phyloP scores from a whole-genome alignment of 345 rosid species.

The Microthlaspi erraticum region DNA sequence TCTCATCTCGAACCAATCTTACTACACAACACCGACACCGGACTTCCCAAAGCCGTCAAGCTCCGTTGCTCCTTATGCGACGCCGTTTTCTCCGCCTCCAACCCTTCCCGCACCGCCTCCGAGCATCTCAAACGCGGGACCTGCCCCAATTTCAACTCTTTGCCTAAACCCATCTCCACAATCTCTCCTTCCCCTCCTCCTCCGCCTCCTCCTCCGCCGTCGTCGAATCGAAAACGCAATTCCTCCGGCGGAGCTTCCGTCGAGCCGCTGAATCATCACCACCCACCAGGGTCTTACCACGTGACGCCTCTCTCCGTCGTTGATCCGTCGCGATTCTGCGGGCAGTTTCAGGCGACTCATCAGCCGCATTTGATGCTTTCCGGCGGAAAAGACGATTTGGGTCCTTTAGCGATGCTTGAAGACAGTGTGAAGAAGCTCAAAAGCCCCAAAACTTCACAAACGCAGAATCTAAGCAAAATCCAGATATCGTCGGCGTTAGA shows the following conservation, averaged over 20 bases:
- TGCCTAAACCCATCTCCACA: conserved; percentile 63
- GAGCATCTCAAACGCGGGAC: conserved; percentile 98
- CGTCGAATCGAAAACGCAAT: conserved; percentile 62
- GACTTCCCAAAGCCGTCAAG: conserved; percentile 90
- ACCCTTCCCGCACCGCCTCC: conserved; percentile 97
- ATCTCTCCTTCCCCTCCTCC: conserved; percentile 47
- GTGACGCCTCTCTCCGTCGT: conserved; percentile 71
- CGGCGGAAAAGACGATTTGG: conserved; percentile 95
- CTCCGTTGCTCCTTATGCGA: conserved; percentile 95
- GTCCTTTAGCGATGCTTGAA: conserved; percentile 92
- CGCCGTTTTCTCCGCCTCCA: conserved; percentile 97
- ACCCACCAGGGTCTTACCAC: conserved; percentile 48
- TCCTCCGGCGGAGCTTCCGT: conserved; percentile 39
- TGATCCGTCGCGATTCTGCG: conserved; percentile 68
- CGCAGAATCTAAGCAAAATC: conserved; percentile 70
- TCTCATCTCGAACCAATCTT: conserved; percentile 89
- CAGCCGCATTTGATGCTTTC: conserved; percentile 89
- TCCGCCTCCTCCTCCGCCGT: conserved; percentile 8
- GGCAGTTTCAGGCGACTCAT: conserved; percentile 43
- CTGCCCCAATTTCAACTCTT: conserved; percentile 89
- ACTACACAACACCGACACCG: conserved; percentile 83
- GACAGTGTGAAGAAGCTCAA: conserved; percentile 96
- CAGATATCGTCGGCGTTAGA: conserved; percentile 83
- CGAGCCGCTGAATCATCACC: conserved; percentile 37
- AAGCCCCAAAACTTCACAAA: conserved; percentile 79